These are phyloP conservation scores for Ceratocystis albifundus DNA, from an alignment of 2,329 filamentous ascomycete genomes.

Conservation along the genomic window DNA sequence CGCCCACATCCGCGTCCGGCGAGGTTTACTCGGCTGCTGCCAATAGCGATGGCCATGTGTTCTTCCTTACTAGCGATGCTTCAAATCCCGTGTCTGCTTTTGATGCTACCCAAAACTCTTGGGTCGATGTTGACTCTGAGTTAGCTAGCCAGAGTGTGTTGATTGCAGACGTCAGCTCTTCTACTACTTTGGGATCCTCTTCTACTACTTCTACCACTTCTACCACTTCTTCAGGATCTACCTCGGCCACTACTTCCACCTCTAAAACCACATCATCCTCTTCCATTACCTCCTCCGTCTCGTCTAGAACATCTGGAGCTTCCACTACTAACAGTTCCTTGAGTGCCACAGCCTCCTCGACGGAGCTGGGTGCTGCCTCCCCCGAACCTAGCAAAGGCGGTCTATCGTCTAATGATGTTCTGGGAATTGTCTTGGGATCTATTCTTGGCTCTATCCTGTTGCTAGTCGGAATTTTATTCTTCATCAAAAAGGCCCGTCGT, in stretches of 20 bases:
- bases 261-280: slow-evolving; percentile 24
- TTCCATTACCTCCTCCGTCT: slow-evolving; percentile 26
- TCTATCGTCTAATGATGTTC: slow-evolving; percentile 42
- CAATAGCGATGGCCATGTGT: slow-evolving; percentile 53
- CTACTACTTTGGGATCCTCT: slow-evolving; percentile 28
- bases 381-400: slow-evolving; percentile 24
- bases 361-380: slow-evolving; percentile 27
- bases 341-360: slow-evolving; percentile 25
- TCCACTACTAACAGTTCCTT: slow-evolving; percentile 28
- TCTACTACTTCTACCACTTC: slow-evolving; percentile 29
- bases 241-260: slow-evolving; percentile 26
- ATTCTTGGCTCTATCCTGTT: slow-evolving; percentile 62
- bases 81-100: slow-evolving; percentile 65
- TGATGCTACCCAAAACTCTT: slow-evolving; percentile 60
- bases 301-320: slow-evolving; percentile 27
- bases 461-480: slow-evolving; percentile 53
- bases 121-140: slow-evolving; percentile 59
- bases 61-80: slow-evolving; percentile 64
- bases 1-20: slow-evolving; percentile 49
- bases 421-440: slow-evolving; percentile 74
- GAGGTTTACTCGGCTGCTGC: slow-evolving; percentile 62
- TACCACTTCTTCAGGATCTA: slow-evolving; percentile 27
- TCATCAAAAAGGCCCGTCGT: slow-evolving; percentile 35
- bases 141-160: slow-evolving; percentile 42
- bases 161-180: slow-evolving; percentile 27